A percentile compares a stretch with the other conserved stretches of the same genome.
These are phyloP conservation scores for Helotiales sp. DNA, from an alignment of 2,329 filamentous ascomycete genomes.

Conservation along the genomic window DNA sequence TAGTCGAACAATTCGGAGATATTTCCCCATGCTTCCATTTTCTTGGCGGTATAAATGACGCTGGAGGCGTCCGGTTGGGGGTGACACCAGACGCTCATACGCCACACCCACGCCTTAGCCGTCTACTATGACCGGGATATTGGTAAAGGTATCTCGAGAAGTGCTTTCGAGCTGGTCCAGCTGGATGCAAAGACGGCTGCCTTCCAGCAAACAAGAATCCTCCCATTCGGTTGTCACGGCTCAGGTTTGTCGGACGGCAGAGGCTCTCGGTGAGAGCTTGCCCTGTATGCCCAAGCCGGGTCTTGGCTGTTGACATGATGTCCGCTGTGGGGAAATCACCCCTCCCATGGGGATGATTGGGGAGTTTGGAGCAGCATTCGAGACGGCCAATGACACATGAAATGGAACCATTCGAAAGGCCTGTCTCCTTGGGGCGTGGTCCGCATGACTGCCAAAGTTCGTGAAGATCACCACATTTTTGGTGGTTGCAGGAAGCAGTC, in stretches of 20 bases:
- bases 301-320: background rate
- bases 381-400: too few relatives aligned
- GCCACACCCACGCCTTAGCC: constrained; percentile 13
- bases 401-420: too few relatives aligned
- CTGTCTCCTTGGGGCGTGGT: background rate
- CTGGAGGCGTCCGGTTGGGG: background rate
- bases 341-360: too few relatives aligned
- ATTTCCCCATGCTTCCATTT: background rate
- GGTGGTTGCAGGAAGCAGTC: background rate
- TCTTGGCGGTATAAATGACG: constrained; percentile 8
- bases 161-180: background rate
- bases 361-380: too few relatives aligned
- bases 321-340: background rate
- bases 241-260: background rate
- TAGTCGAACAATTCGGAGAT: background rate
- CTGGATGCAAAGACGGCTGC: background rate
- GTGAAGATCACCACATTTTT: background rate
- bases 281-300: background rate
- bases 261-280: background rate
- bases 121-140: background rate
- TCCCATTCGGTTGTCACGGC: background rate
- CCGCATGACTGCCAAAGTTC: background rate
- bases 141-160: background rate
- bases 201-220: background rate
- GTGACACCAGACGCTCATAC: background rate